A percentile compares a stretch with the other conserved stretches of the same genome.
These are phyloP conservation scores for Fomes fomentarius DNA, from an alignment of 1,284 basidiomycete genomes.

Conservation along the genomic window DNA sequence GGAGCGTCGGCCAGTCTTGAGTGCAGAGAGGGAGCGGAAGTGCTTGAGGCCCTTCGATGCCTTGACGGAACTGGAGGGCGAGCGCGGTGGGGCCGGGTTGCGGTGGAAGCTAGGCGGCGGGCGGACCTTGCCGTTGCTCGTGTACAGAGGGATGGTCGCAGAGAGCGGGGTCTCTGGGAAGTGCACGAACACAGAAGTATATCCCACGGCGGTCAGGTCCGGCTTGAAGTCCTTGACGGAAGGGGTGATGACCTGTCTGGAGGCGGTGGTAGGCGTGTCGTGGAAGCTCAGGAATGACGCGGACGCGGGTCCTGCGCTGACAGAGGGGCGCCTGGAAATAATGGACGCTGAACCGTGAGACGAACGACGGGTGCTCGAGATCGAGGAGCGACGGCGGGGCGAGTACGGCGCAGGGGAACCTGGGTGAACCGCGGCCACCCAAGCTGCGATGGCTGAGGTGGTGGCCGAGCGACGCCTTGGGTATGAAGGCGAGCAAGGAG, in stretches of 20 bases:
- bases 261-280: constrained; percentile 40
- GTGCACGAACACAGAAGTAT: constrained; percentile 65
- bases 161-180: constrained; percentile 45
- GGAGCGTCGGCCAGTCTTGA: constrained; percentile 26
- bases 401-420: constrained; percentile 59
- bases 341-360: constrained; percentile 25
- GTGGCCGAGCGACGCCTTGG: constrained; percentile 34
- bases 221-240: constrained; percentile 45
- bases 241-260: constrained; percentile 31
- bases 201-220: constrained; percentile 62
- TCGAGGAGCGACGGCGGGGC: constrained; percentile 29
- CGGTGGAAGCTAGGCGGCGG: constrained; percentile 14
- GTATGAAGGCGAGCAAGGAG: constrained; percentile 36
- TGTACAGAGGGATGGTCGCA: constrained; percentile 22
- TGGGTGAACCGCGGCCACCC: constrained; percentile 66
- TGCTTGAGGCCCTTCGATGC: constrained; percentile 29
- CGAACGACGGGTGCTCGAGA: constrained; percentile 39
- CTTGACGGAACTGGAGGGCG: constrained; percentile 22
- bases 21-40: constrained; percentile 33
- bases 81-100: constrained; percentile 10
- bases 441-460: constrained; percentile 47
- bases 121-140: constrained; percentile 15
- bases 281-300: constrained; percentile 46
- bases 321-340: constrained; percentile 40
- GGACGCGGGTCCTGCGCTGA: constrained; percentile 33